Evolutionary conservation across 2,329 filamentous ascomycete genomes (phyloP).

Genomic region (Curvularia verruculosa): DNA sequence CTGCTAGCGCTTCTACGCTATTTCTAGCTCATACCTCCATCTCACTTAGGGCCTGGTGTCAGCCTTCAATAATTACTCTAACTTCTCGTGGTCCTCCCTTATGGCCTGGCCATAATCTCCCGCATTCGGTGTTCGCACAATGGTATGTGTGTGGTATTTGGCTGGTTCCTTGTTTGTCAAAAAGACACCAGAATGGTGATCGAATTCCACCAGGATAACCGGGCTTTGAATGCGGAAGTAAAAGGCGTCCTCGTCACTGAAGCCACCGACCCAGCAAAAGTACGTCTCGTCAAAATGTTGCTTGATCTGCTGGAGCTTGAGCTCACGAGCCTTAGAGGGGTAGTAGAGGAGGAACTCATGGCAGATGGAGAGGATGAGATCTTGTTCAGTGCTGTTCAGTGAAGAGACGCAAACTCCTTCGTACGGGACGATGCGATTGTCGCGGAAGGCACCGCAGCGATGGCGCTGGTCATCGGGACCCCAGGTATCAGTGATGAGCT

Average conservation of each 20-base stretch:
- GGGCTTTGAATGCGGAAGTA: constrained; percentile 81
- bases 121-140: constrained; percentile 73
- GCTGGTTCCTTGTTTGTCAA: constrained; percentile 73
- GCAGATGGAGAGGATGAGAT: constrained; percentile 64
- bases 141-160: constrained; percentile 80
- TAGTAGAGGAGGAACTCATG: constrained; percentile 72
- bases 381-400: constrained; percentile 58
- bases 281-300: constrained; percentile 71
- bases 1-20: background rate
- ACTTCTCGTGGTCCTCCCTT: constrained; percentile 33
- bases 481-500: constrained; percentile 65
- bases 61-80: constrained; percentile 14
- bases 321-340: constrained; percentile 60
- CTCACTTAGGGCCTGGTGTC: background rate
- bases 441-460: constrained; percentile 76
- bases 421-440: constrained; percentile 77
- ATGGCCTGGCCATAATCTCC: constrained; percentile 74
- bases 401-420: constrained; percentile 65
- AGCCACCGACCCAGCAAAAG: constrained; percentile 79
- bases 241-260: constrained; percentile 69
- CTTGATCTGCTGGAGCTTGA: constrained; percentile 62
- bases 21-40: background rate
- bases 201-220: constrained; percentile 76
- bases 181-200: constrained; percentile 81
- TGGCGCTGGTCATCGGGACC: constrained; percentile 83